Evolutionary conservation across 164 flowering plant genomes (phyloP).

Genomic region (Taxillus chinensis): DNA sequence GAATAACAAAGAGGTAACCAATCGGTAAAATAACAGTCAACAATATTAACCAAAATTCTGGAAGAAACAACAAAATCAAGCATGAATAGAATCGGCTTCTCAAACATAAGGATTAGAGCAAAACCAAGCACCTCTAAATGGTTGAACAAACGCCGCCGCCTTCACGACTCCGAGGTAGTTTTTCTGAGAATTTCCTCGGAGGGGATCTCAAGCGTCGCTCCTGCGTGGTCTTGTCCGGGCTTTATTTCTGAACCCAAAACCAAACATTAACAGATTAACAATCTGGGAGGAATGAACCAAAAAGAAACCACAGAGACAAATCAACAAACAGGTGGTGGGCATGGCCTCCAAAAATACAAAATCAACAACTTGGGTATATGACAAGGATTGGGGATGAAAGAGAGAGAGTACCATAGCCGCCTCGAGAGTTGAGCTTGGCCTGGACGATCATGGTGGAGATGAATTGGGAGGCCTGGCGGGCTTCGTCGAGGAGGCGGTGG

Average conservation of each 20-base stretch:
- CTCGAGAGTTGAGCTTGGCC: constrained; percentile 58
- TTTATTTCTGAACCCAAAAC: constrained; percentile 49
- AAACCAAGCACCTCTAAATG: not conserved
- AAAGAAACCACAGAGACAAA: constrained; percentile 8
- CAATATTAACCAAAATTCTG: too few species aligned
- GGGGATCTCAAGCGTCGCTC: constrained; percentile 62
- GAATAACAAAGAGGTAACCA: too few species aligned
- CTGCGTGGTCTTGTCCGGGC: constrained; percentile 49
- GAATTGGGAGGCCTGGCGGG: constrained; percentile 69
- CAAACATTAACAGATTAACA: not conserved
- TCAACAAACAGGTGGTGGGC: constrained; percentile 22
- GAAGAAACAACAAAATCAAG: too few species aligned
- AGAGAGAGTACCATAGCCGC: constrained; percentile 55
- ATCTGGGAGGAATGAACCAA: too few species aligned
- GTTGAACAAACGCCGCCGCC: not conserved
- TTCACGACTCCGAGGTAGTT: constrained; percentile 8
- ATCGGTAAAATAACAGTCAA: too few species aligned
- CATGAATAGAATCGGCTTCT: too few species aligned
- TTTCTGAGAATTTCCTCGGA: constrained; percentile 53
- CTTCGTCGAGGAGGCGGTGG: constrained; percentile 52
- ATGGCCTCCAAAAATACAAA: not conserved
- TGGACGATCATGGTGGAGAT: constrained; percentile 84
- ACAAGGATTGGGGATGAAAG: not conserved
- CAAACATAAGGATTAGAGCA: too few species aligned
- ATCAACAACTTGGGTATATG: not conserved